Base-by-base conservation (phyloP, 2,329 filamentous ascomycete species). In the Coniosporium tulheliwenetii region DNA sequence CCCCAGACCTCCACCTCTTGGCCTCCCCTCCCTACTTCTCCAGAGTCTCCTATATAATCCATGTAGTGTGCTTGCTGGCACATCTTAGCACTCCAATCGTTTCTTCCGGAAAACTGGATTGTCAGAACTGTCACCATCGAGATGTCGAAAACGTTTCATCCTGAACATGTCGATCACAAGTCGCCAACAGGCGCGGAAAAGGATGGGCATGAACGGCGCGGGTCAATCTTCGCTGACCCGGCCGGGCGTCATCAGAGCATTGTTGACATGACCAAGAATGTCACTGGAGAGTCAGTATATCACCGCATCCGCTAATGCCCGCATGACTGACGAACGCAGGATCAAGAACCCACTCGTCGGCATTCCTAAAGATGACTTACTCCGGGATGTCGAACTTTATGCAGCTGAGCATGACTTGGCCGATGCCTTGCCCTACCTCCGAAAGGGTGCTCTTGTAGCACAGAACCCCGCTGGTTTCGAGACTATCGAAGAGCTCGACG, bases 391-490 rank as follows among this genome's bases (percentile, higher is more conserved):
- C 30, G 67, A 75, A 39, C 63, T 64, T n/a, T 84, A 82, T 50
- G 79, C 77, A 33, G 61, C 64, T 10, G 60, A 69, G 35, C 72
- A 79, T 48, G 67, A 67, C 16, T 65, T 86, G 19, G 57, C 62
- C 2, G 71, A 79, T 41, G 68, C 79, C 47, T 59, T 75, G 2
- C 60, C 64, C 3, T 53, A 80, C 12, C 66, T 86, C 39, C 66
- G 71, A 39, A 79, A 79, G 50, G 83, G 81, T 30, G 84, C 82
- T 3, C 66, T 89, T 9, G 71, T 86, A 13, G 83, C 83, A 2
- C 80, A 84, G 55, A 75, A 79, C 48, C 81, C 81, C 0, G 62
- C 63, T 8, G 65, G 67, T 29, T 82, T 71, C 54, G 78, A 83
- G 43, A 63, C 68, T 30, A 67, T 85, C 40, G 62, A 72, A 39